These are phyloP conservation scores for Chaetothyriales sp. DNA, from an alignment of 2,329 filamentous ascomycete species.

Conservation along the genomic window DNA sequence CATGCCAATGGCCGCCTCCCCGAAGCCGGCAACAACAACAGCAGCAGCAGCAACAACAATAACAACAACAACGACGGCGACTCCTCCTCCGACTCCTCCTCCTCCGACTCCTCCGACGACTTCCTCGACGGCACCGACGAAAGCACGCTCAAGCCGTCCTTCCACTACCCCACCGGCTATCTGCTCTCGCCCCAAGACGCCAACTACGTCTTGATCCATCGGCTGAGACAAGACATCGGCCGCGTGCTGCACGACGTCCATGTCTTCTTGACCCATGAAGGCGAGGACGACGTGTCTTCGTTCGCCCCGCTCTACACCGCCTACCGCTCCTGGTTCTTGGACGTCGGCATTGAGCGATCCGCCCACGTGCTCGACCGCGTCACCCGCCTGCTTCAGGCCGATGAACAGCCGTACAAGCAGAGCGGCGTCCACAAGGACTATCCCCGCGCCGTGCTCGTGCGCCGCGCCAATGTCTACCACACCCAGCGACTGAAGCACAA, in stretches of 20 bases:
- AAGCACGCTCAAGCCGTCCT: conserved; percentile 60
- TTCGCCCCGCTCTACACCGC: conserved; percentile 88
- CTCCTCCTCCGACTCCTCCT: no score
- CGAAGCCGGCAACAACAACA: no score
- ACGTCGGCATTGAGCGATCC: conserved; percentile 90
- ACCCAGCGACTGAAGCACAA: conserved; percentile 90
- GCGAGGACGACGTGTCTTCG: conserved; percentile 90
- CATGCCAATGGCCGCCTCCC: conserved; percentile 27
- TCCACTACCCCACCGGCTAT: conserved; percentile 81
- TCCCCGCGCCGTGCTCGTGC: conserved; percentile 78
- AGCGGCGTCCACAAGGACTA: conserved; percentile 86
- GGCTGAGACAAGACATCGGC: conserved; percentile 66
- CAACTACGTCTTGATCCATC: conserved; percentile 64
- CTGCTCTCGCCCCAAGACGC: conserved; percentile 50
- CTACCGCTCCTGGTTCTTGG: conserved; percentile 92
- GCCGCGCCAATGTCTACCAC: conserved; percentile 88
- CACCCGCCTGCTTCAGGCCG: conserved; percentile 67
- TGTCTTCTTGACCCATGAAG: conserved; percentile 63
- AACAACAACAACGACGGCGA: no score
- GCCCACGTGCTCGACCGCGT: conserved; percentile 86
- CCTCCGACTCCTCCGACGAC: no score
- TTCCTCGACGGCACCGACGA: conserved; percentile 45
- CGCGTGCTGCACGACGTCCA: conserved; percentile 72
- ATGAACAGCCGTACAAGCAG: conserved; percentile 86
- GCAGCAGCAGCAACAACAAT: no score